These are phyloP conservation scores for Penicillium bialowiezense DNA, from an alignment of 495 filamentous ascomycete species.

Conservation along the genomic window DNA sequence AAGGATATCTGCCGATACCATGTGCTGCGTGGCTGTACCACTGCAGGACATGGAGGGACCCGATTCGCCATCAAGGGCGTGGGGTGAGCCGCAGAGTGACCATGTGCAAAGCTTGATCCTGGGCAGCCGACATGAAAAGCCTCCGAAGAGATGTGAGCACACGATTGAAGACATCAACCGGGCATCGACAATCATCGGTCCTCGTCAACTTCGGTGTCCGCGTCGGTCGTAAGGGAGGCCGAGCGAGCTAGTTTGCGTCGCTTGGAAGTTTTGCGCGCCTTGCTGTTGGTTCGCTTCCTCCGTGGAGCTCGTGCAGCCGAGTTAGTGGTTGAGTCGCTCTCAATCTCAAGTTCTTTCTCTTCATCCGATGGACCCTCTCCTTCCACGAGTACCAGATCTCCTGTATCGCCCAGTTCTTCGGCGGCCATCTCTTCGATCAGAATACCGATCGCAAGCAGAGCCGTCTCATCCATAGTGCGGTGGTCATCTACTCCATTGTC, in stretches of 20 bases:
- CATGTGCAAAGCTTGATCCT: background rate
- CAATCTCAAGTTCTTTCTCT: slow-evolving; percentile 14
- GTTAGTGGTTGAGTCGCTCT: slow-evolving; percentile 6
- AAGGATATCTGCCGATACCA: slow-evolving; percentile 3
- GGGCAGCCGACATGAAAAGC: background rate
- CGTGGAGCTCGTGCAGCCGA: slow-evolving; percentile 2
- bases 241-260: slow-evolving; percentile 22
- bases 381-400: slow-evolving; percentile 75
- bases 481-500: slow-evolving; percentile 46
- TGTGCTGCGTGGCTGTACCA: slow-evolving; percentile 6
- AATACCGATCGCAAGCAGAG: slow-evolving; percentile 76
- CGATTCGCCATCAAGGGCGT: slow-evolving; percentile 3
- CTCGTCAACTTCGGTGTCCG: slow-evolving; percentile 27
- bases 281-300: slow-evolving; percentile 5
- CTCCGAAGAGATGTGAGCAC: background rate
- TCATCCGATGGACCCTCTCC: slow-evolving; percentile 39
- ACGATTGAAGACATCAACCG: background rate
- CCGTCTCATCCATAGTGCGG: slow-evolving; percentile 79
- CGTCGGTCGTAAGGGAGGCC: slow-evolving; percentile 19
- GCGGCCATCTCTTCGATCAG: slow-evolving; percentile 72
- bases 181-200: background rate
- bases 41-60: slow-evolving; percentile 11
- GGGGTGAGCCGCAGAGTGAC: background rate
- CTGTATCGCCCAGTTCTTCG: slow-evolving; percentile 63
- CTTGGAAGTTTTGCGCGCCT: slow-evolving; percentile 23